Evolutionary conservation across 202 grass and related monocot species (phyloP).

Genomic region (Carex sylvatica): DNA sequence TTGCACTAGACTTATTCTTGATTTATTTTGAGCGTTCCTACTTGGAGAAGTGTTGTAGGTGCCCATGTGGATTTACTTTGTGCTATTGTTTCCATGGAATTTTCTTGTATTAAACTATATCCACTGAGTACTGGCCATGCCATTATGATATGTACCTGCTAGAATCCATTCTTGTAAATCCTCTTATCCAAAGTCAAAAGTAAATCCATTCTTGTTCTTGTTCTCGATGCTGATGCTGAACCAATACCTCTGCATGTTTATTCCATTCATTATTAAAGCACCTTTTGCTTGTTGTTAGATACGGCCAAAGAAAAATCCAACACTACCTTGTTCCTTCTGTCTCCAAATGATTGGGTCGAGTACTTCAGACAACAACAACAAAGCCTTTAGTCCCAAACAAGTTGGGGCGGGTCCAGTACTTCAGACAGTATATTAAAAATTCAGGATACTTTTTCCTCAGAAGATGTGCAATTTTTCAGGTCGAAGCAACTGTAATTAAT

Average conservation of each 20-base stretch:
- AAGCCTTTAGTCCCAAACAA: too few species aligned
- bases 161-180: too few species aligned
- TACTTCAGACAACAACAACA: neutral
- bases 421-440: neutral
- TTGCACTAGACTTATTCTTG: slow-evolving; percentile 24
- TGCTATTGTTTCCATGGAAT: neutral
- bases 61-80: neutral
- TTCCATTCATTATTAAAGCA: neutral
- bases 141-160: neutral
- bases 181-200: too few species aligned
- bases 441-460: neutral
- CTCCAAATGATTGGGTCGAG: neutral
- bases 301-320: neutral
- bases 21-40: slow-evolving; percentile 19
- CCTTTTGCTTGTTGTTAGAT: neutral
- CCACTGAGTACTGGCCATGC: neutral
- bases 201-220: neutral
- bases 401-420: neutral
- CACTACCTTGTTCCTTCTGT: neutral
- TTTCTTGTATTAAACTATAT: slow-evolving; percentile 7
- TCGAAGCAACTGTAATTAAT: slow-evolving; percentile 80
- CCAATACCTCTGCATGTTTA: neutral
- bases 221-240: neutral
- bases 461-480: slow-evolving; percentile 43
- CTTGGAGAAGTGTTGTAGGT: neutral